phyloP scores from a whole-genome alignment of 768 basidiomycete species.

The Daedalea quercina region DNA sequence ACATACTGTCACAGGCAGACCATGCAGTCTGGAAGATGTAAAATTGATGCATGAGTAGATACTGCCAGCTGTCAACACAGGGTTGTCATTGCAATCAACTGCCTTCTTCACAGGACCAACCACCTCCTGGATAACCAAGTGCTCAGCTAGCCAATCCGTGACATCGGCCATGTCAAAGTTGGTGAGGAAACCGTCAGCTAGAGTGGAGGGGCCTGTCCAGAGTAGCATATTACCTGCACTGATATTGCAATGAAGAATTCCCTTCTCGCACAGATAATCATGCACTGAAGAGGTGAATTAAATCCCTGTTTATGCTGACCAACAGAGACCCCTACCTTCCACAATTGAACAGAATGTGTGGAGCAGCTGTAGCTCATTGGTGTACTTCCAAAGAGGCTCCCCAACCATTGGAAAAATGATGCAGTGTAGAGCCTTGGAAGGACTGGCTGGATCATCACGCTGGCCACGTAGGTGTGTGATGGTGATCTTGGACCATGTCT shows the following conservation, averaged over 20 bases:
- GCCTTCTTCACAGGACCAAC: conserved; percentile 22
- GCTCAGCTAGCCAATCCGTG: no score
- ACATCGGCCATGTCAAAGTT: conserved; percentile 14
- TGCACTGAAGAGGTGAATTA: conserved; percentile 14
- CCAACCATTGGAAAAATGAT: conserved; percentile 4
- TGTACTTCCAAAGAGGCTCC: conserved; percentile 8
- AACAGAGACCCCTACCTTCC: background rate
- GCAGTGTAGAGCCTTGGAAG: conserved; percentile 3
- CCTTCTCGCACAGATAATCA: conserved; percentile 14
- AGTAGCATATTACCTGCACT: conserved; percentile 31
- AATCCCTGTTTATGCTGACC: background rate
- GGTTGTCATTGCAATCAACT: background rate
- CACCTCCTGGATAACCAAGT: no score
- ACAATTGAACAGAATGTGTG: background rate
- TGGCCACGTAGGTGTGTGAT: background rate
- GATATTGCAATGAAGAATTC: conserved; percentile 27
- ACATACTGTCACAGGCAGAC: conserved; percentile 1
- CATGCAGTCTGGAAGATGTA: background rate
- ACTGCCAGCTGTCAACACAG: background rate
- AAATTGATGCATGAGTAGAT: conserved; percentile 1
- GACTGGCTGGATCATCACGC: background rate
- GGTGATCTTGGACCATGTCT: no score
- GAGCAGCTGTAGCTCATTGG: conserved; percentile 2
- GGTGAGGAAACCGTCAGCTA: background rate
- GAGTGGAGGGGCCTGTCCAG: background rate